Base-by-base conservation (phyloP, 2,329 filamentous ascomycete species). In the Cryphonectria carpinicola region DNA sequence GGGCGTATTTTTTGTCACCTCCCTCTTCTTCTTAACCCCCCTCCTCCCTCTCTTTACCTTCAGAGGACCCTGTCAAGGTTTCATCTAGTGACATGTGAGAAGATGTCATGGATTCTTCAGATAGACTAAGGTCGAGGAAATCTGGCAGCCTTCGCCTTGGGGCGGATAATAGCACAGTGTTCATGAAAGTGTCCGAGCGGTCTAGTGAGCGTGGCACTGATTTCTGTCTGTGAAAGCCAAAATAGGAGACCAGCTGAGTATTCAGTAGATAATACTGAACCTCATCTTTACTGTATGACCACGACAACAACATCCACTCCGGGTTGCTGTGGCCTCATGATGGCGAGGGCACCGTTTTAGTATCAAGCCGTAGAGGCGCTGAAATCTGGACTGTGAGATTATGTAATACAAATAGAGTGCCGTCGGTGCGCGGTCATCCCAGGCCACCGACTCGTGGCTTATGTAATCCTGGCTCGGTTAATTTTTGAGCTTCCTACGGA, bases 401-500 rank as follows among this genome's bases (percentile, higher is more conserved):
- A 65, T 35, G 63, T 49, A 65, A 65, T 64, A 2, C n/a, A 46
- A 4, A 14, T 13, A 43, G 8, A 3, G 25, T 64, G 37, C 25
- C 11, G 19, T 64, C 61, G 35, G 61, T 64, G 19, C 37, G 41
- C 41, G 7, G 63, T 8, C 25, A 32, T 17, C 13, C 43, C 41
- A 28, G 25, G n/a, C n/a, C 17, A 28, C 63, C 63, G 63, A 49
- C 25, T 3, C 43, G 5, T 8, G 11, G 67, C 63, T 71, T 71
- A 71, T 39, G 46, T 71, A 64, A 71, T 37, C 66, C 3, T 41
- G 4, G 3, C 11, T 39, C 8, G 37, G 67, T 61, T 52, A 71
- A 67, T 70, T 72, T 70, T 72, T 65, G 68, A 72, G 52, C 52
- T 65, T 43, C 39, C 17, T 39, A 32, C 43, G 37, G 22, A 56